Conservation (phyloP, 2,329 filamentous ascomycete genomes). For the Fusarium metavorans region DNA sequence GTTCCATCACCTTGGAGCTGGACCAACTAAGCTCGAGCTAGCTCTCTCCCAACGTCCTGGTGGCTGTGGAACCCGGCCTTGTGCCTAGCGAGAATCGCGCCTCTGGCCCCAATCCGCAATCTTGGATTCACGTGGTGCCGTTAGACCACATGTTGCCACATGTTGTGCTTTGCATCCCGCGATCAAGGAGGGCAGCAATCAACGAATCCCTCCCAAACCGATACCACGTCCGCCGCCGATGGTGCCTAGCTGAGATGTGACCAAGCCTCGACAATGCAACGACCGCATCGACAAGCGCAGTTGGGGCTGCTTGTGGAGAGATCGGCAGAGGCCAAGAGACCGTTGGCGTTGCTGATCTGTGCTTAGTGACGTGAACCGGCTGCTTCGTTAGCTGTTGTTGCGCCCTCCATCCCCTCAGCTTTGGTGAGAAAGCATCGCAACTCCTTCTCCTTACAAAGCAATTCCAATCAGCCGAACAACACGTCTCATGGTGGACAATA, state of each 20-base stretch:
- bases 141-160: slow-evolving; percentile 25
- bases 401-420: neutral
- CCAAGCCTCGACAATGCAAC: slow-evolving; percentile 6
- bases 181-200: slow-evolving; percentile 7
- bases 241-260: slow-evolving; percentile 40
- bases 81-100: slow-evolving; percentile 19
- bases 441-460: slow-evolving; percentile 7
- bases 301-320: slow-evolving; percentile 17
- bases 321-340: slow-evolving; percentile 19
- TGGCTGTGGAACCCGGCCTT: neutral
- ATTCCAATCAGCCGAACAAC: neutral
- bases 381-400: neutral
- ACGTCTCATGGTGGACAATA: slow-evolving; percentile 10
- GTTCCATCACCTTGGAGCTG: neutral
- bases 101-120: slow-evolving; percentile 23
- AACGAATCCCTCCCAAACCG: slow-evolving; percentile 8
- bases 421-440: neutral
- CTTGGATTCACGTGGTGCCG: slow-evolving; percentile 34
- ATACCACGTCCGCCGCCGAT: slow-evolving; percentile 30
- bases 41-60: slow-evolving; percentile 2
- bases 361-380: neutral
- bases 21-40: neutral
- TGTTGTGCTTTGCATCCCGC: slow-evolving; percentile 6
- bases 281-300: slow-evolving; percentile 7
- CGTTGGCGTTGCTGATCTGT: slow-evolving; percentile 4